These are phyloP conservation scores for Eucalyptus albens DNA, from an alignment of 345 rosid species.

Conservation along the genomic window DNA sequence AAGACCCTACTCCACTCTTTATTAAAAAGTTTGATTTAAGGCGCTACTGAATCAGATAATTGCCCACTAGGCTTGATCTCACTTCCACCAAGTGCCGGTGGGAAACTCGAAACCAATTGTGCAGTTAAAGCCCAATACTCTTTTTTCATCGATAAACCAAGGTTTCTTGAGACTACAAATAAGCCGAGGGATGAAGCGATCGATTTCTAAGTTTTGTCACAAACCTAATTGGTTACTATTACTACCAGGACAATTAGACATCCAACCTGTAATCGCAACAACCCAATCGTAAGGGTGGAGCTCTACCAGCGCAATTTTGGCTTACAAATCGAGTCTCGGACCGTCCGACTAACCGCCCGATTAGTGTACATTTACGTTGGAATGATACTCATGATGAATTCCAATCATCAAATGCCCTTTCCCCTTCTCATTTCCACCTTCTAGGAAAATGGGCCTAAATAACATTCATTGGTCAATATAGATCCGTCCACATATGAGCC, in stretches of 20 bases:
- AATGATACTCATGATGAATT: background rate
- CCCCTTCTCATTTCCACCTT: background rate
- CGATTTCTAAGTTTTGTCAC: fast-evolving
- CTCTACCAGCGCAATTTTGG: background rate
- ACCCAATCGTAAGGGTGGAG: too few relatives aligned
- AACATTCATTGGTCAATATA: background rate
- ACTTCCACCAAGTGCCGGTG: background rate
- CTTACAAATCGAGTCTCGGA: background rate
- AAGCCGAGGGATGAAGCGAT: fast-evolving
- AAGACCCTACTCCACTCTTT: background rate
- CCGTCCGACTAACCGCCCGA: background rate
- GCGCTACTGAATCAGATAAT: background rate
- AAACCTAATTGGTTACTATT: too few relatives aligned
- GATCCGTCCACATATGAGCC: background rate
- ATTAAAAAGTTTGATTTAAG: background rate
- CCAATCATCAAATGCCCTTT: background rate
- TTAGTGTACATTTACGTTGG: background rate
- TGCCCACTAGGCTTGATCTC: background rate
- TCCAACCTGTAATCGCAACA: fast-evolving
- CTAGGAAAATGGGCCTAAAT: background rate
- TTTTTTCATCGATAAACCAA: fast-evolving
- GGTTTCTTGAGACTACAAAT: fast-evolving
- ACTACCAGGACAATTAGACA: fast-evolving
- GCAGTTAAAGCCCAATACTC: background rate
- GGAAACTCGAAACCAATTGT: fast-evolving